Conservation (phyloP, 805 yeast species). For the Candida coquimbonensis region DNA sequence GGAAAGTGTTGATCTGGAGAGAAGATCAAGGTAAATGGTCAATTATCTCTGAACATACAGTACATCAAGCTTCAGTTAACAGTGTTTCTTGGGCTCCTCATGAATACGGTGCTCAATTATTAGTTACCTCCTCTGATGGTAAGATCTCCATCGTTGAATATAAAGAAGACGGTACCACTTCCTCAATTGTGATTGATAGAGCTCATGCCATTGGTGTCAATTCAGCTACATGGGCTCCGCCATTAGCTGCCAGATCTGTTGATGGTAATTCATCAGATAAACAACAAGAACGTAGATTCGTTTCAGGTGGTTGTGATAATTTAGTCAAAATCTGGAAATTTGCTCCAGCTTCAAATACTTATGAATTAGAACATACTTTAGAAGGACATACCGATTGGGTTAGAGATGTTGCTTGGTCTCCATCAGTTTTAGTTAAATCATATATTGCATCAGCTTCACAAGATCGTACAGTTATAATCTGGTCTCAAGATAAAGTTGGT, state of each 20-base stretch:
- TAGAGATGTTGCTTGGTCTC: conserved; percentile 98
- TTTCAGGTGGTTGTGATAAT: conserved; percentile 93
- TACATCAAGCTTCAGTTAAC: conserved; percentile 91
- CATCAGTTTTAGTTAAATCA: conserved; percentile 76
- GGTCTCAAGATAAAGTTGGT: conserved; percentile 74
- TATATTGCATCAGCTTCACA: conserved; percentile 96
- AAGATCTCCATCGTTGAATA: conserved; percentile 85
- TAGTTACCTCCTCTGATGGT: conserved; percentile 93
- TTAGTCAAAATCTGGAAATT: conserved; percentile 86
- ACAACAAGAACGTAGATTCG: conserved; percentile 63
- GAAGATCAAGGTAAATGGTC: conserved; percentile 89
- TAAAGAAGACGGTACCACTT: conserved; percentile 78
- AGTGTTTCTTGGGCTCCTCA: conserved; percentile 96
- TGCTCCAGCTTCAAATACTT: conserved; percentile 47
- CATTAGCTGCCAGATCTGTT: conserved; percentile 29
- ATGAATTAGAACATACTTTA: conserved; percentile 66
- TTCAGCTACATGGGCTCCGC: conserved; percentile 92
- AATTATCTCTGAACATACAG: conserved; percentile 76
- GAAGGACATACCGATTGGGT: conserved; percentile 98
- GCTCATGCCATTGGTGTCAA: conserved; percentile 95
- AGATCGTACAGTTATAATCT: conserved; percentile 88
- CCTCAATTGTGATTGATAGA: conserved; percentile 40
- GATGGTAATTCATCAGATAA: conserved; percentile 24
- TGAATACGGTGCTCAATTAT: conserved; percentile 86
- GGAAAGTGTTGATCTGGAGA: conserved; percentile 90